phyloP scores from a whole-genome alignment of 371 early-diverging fungal species.

The Mucor sp. region DNA sequence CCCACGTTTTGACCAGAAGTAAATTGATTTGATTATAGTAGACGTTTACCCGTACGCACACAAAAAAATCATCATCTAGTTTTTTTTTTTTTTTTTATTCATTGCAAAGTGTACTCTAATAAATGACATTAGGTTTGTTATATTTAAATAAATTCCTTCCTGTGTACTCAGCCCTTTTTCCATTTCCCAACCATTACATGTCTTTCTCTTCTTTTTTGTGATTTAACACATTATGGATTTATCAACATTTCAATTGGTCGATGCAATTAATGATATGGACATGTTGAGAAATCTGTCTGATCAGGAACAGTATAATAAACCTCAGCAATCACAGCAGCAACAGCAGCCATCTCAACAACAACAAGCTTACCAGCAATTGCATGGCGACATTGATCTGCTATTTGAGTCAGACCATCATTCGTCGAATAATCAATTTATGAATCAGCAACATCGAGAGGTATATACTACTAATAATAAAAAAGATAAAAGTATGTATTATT shows the following conservation, averaged over 20 bases:
- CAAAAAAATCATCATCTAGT: neutral
- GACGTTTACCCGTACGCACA: conserved; percentile 3
- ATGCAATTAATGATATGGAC: conserved; percentile 28
- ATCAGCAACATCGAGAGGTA: conserved; percentile 19
- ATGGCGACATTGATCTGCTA: conserved; percentile 19
- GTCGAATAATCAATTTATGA: conserved; percentile 7
- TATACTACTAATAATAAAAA: conserved; percentile 13
- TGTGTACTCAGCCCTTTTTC: conserved; percentile 12
- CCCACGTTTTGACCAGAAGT: conserved; percentile 28
- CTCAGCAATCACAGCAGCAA: neutral
- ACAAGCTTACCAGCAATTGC: conserved; percentile 11
- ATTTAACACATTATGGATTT: conserved; percentile 19
- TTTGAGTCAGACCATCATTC: conserved; percentile 14
- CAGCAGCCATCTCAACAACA: neutral
- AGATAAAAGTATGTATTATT: conserved; percentile 10
- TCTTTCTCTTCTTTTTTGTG: neutral
- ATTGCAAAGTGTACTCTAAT: neutral
- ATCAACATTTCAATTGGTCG: conserved; percentile 23
- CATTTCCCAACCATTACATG: neutral
- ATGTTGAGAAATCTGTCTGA: conserved; percentile 22
- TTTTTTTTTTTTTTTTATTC: conserved; percentile 2
- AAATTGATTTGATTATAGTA: conserved; percentile 27
- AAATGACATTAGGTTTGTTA: neutral
- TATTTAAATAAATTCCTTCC: conserved; percentile 3
- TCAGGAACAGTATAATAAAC: conserved; percentile 5